phyloP scores from a whole-genome alignment of 2,329 filamentous ascomycete genomes.

The Mycosphaerelloides madeirae region DNA sequence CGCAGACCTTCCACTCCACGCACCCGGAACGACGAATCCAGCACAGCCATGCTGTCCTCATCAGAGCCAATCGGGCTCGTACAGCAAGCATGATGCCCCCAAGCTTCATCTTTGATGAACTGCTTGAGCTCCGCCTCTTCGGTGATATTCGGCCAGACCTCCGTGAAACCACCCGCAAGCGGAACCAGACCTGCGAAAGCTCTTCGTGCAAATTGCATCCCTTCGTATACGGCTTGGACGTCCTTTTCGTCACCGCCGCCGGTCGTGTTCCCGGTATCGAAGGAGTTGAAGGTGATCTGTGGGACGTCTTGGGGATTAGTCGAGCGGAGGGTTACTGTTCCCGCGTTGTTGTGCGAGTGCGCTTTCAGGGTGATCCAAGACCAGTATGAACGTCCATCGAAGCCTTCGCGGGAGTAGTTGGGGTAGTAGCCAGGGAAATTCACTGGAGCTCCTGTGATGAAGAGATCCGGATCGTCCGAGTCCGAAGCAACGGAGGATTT shows the following conservation, averaged over 20 bases:
- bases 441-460: conserved; percentile 52
- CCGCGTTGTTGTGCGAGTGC: conserved; percentile 58
- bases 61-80: conserved; percentile 54
- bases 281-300: conserved; percentile 59
- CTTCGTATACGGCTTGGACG: conserved; percentile 52
- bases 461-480: conserved; percentile 49
- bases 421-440: conserved; percentile 55
- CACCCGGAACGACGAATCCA: conserved; percentile 56
- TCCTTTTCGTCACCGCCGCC: conserved; percentile 37
- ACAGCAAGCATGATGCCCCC: conserved; percentile 56
- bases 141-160: conserved; percentile 40
- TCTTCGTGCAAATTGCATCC: conserved; percentile 47
- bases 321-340: conserved; percentile 57
- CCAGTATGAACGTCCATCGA: conserved; percentile 43
- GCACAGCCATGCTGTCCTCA: conserved; percentile 49
- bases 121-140: conserved; percentile 44
- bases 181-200: conserved; percentile 35
- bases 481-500: conserved; percentile 35
- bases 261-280: conserved; percentile 41
- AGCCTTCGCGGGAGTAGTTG: conserved; percentile 46
- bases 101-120: conserved; percentile 48
- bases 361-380: conserved; percentile 55
- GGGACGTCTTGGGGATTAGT: conserved; percentile 61
- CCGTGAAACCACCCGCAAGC: conserved; percentile 41
- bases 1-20: conserved; percentile 52